Evolutionary conservation across 257 asterid genomes (phyloP).

Genomic region (Forsythia viridissima): DNA sequence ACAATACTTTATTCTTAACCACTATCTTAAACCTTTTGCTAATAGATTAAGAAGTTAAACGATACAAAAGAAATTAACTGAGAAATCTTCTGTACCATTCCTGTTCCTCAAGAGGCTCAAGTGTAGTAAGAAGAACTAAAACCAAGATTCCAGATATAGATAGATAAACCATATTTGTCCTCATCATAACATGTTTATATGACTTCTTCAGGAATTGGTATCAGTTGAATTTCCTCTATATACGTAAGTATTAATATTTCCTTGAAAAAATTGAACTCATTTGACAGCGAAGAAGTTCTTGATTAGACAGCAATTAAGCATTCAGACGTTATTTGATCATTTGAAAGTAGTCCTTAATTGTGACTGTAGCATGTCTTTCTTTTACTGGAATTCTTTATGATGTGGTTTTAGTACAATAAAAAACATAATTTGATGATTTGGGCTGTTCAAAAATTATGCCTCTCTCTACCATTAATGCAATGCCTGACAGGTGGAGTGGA

Average conservation of each 20-base stretch:
- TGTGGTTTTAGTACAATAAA: neutral
- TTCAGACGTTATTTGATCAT: neutral
- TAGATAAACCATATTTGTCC: neutral
- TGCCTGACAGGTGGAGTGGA: slow-evolving; percentile 84
- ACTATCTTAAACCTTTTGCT: neutral
- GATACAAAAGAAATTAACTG: neutral
- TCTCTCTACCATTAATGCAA: slow-evolving; percentile 7
- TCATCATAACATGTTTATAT: neutral
- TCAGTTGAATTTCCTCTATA: neutral
- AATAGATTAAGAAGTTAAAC: neutral
- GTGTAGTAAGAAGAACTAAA: neutral
- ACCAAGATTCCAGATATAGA: neutral
- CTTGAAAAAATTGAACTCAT: neutral
- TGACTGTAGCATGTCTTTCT: neutral
- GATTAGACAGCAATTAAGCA: neutral
- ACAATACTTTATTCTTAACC: neutral
- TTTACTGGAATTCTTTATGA: neutral
- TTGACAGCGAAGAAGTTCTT: neutral
- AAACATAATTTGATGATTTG: neutral
- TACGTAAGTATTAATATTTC: neutral
- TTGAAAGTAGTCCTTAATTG: neutral
- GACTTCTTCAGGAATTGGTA: neutral
- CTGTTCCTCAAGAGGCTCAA: neutral
- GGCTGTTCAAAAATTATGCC: neutral
- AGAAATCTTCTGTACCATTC: neutral